Percentiles rank a stretch among this genome's conserved stretches.
Evolutionary conservation across 1,284 basidiomycete species (phyloP).

Genomic region (Acaromyces ingoldii): DNA sequence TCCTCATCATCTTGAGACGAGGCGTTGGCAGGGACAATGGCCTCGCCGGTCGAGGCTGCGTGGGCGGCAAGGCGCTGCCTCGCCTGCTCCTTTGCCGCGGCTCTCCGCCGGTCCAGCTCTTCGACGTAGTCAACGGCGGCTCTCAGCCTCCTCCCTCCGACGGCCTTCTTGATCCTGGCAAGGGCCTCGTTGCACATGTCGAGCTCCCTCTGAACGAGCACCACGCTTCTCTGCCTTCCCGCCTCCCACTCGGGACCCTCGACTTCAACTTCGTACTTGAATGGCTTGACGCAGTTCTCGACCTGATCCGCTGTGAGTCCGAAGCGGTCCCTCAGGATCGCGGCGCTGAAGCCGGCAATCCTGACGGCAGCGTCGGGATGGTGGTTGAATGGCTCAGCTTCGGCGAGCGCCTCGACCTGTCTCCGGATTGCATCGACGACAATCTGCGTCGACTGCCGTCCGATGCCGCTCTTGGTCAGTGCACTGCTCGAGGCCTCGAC

Average conservation of each 20-base stretch:
- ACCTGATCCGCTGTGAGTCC: constrained; percentile 93
- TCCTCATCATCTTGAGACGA: constrained; percentile 52
- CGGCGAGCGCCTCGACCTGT: constrained; percentile 76
- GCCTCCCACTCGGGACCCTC: constrained; percentile 85
- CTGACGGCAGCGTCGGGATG: constrained; percentile 83
- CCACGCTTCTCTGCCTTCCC: constrained; percentile 70
- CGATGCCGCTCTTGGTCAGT: constrained; percentile 94
- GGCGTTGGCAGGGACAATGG: not conserved
- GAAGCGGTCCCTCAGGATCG: constrained; percentile 84
- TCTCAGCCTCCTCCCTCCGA: constrained; percentile 76
- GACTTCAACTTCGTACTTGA: constrained; percentile 81
- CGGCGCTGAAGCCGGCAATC: constrained; percentile 83
- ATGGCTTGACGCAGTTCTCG: constrained; percentile 99
- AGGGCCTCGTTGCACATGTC: constrained; percentile 78
- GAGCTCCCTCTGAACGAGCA: constrained; percentile 77
- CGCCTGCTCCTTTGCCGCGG: constrained; percentile 42
- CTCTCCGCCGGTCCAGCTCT: constrained; percentile 69
- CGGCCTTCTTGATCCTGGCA: constrained; percentile 73
- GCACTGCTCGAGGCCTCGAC: constrained; percentile 85
- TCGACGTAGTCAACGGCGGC: constrained; percentile 78
- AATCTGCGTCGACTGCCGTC: constrained; percentile 85
- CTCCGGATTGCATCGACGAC: constrained; percentile 87
- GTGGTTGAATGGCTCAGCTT: constrained; percentile 82
- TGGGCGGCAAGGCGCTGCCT: constrained; percentile 17
- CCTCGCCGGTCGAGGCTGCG: not conserved